These are phyloP conservation scores for Wickerhamomyces chaumierensis DNA, from an alignment of 805 yeast species.

Conservation along the genomic window DNA sequence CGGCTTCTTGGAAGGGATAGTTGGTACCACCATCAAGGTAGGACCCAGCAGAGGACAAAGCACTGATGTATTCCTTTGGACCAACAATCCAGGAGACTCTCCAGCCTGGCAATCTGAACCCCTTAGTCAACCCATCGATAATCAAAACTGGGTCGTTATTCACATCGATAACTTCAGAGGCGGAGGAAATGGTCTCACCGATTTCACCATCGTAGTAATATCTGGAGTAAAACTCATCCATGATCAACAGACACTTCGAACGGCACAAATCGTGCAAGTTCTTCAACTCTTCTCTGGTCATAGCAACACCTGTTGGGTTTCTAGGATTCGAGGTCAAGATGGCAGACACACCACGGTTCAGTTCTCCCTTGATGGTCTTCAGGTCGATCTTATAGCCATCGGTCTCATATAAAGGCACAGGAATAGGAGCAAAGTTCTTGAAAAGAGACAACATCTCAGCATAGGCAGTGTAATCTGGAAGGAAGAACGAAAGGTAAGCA, in stretches of 20 bases:
- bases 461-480: constrained; percentile 56
- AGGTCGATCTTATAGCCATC: constrained; percentile 48
- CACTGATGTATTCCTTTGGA: constrained; percentile 46
- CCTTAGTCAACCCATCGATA: constrained; percentile 49
- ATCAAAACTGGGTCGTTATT: constrained; percentile 48
- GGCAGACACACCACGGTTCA: constrained; percentile 47
- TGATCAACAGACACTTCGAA: constrained; percentile 38
- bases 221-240: constrained; percentile 55
- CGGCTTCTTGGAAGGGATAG: constrained; percentile 51
- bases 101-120: constrained; percentile 56
- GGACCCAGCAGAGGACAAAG: constrained; percentile 48
- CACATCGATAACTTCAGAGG: constrained; percentile 41
- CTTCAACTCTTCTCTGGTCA: constrained; percentile 34
- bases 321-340: constrained; percentile 49
- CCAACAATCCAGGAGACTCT: constrained; percentile 54
- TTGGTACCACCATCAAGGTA: constrained; percentile 51
- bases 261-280: constrained; percentile 43
- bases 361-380: constrained; percentile 38
- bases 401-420: constrained; percentile 46
- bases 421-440: constrained; percentile 52
- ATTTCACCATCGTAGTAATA: constrained; percentile 44
- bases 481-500: constrained; percentile 46
- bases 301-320: constrained; percentile 49
- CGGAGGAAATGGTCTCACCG: constrained; percentile 40
- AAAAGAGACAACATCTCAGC: constrained; percentile 54